Conservation (phyloP, 805 yeast species). For the Lachancea cidri region DNA sequence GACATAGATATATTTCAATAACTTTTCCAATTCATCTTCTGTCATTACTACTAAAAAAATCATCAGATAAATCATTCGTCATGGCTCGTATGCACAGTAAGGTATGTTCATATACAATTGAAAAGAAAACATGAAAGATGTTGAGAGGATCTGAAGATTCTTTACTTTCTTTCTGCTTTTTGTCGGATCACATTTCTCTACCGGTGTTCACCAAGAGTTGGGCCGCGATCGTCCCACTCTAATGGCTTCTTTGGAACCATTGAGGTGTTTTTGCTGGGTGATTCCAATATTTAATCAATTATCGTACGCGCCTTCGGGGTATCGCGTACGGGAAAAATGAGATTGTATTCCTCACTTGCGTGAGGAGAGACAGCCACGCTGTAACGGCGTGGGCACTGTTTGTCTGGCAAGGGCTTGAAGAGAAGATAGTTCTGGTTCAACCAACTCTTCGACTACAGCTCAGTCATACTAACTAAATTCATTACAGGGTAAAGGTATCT, state of each 20-base stretch:
- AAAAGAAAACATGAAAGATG: neutral
- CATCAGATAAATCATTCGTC: conserved; percentile 46
- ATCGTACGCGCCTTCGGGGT: no score
- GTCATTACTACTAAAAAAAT: no score
- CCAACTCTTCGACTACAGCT: neutral
- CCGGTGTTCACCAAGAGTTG: conserved; percentile 25
- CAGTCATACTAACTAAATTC: conserved; percentile 13
- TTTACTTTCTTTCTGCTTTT: conserved; percentile 7
- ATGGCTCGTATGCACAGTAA: conserved; percentile 99
- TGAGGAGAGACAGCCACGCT: neutral
- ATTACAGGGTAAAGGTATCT: conserved; percentile 94
- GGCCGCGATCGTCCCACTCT: conserved; percentile 6
- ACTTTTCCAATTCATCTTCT: no score
- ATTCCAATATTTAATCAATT: conserved; percentile 32
- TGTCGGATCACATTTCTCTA: conserved; percentile 23
- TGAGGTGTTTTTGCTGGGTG: conserved; percentile 33
- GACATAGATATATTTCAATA: neutral
- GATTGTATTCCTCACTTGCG: neutral
- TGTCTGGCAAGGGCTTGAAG: neutral
- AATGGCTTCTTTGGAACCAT: conserved; percentile 9
- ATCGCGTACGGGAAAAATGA: neutral
- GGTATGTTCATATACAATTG: conserved; percentile 51
- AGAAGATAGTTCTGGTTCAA: neutral
- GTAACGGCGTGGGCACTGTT: no score
- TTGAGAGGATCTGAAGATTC: conserved; percentile 6